Base-by-base conservation (phyloP, 2,329 filamentous ascomycete species). In the Fusarium avenaceum region DNA sequence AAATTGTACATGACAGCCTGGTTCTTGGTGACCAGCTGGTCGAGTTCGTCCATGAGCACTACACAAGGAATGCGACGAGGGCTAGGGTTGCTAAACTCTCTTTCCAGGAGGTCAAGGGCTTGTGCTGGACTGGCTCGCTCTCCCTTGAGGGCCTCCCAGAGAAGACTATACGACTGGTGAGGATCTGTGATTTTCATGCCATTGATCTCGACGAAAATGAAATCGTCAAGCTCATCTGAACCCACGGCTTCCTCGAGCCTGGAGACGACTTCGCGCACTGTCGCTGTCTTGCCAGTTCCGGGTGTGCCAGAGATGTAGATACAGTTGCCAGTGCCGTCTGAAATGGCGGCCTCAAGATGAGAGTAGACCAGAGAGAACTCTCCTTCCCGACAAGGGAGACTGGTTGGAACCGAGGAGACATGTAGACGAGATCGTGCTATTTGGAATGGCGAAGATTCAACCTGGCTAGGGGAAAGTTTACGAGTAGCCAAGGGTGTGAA, bases 1-100 rank as follows among this genome's bases (percentile, higher is more conserved):
- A 99, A 99, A 79, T 99, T 99, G 82, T 99, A 99, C 96, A 99
- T 99, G 80, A 99, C 96, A n/a, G 93, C 95, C 78, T 99, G 96
- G 75, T 97, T 98, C 76, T 95, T 96, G 14, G 96, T 99, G 7
- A 99, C 96, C 9, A 99, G 87, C 80, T 99, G 96, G 77, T 99
- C 96, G 47, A 99, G 86, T 80, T 99, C 96, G 75, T 99, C 96
- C 96, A 99, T 99, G 50, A 99, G 82, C 3, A 99, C 96, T 15
- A 99, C 96, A 76, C 95, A 98, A 2, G 96, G 96, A 7, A 97
- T 93, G 63, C 96, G 88, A 50, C 96, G 88, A 24, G 96, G 96
- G 61, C 91, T 96, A 0, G 96, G 96, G 61, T 94, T 90, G 59
- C 89, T 95, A 77, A 99, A 99, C 76, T 99, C 96, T 53, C 92